Percentiles rank a stretch among this genome's conserved stretches.
These are phyloP conservation scores for Paxillus ammoniavirescens DNA, from an alignment of 768 basidiomycete genomes.

Conservation along the genomic window DNA sequence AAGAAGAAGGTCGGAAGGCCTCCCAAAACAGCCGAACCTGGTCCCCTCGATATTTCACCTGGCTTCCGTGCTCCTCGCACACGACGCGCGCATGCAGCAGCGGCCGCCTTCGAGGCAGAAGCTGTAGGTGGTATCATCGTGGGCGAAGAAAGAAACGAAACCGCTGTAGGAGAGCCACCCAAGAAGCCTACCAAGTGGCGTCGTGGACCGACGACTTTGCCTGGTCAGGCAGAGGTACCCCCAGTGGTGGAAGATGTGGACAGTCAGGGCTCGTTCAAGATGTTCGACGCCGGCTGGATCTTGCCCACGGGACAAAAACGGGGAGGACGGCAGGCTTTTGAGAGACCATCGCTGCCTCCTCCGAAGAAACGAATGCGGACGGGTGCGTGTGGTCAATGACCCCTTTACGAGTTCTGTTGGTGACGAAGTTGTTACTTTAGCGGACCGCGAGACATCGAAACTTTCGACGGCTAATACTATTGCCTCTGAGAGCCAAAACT, in stretches of 20 bases:
- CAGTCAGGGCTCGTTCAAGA: slow-evolving; percentile 66
- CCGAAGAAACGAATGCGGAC: slow-evolving; percentile 55
- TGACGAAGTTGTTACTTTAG: background rate
- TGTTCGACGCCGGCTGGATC: slow-evolving; percentile 90
- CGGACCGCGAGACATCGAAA: slow-evolving; percentile 39
- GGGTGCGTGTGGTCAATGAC: slow-evolving; percentile 29
- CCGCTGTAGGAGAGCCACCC: slow-evolving; percentile 11
- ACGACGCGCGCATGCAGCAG: slow-evolving; percentile 41
- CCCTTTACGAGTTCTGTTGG: background rate
- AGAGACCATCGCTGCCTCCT: slow-evolving; percentile 45
- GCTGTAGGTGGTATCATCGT: slow-evolving; percentile 20
- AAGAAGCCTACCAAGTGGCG: slow-evolving; percentile 31
- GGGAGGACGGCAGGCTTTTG: slow-evolving; percentile 50
- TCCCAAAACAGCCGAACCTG: slow-evolving; percentile 18
- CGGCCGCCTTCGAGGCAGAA: slow-evolving; percentile 44
- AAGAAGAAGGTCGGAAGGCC: slow-evolving; percentile 38
- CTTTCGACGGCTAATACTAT: slow-evolving; percentile 48
- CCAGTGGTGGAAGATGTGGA: slow-evolving; percentile 72
- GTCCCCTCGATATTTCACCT: slow-evolving; percentile 38
- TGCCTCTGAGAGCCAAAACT: slow-evolving; percentile 45
- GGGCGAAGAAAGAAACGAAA: slow-evolving; percentile 1
- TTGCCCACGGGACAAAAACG: slow-evolving; percentile 72
- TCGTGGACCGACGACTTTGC: slow-evolving; percentile 8
- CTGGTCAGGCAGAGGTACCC: slow-evolving; percentile 40
- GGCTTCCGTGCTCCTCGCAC: slow-evolving; percentile 52